Evolutionary conservation across 495 filamentous ascomycete species (phyloP).

Genomic region (Hypoxylon perforatum): DNA sequence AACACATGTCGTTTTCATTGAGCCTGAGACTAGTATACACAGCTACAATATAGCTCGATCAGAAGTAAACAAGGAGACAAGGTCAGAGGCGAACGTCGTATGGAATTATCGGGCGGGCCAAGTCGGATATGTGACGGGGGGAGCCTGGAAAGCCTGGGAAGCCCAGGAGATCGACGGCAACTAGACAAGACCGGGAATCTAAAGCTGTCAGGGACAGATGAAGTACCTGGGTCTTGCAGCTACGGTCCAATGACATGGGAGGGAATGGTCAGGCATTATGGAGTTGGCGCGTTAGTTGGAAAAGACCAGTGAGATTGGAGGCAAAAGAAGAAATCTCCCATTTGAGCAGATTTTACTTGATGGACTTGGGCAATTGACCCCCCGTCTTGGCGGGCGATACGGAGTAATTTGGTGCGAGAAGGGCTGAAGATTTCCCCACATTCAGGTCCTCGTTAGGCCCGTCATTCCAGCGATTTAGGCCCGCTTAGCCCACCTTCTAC

Average conservation of each 20-base stretch:
- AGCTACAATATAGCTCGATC: background rate
- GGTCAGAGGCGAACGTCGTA: conserved; percentile 3
- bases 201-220: conserved; percentile 39
- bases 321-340: conserved; percentile 10
- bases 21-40: conserved; percentile 29
- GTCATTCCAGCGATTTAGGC: conserved; percentile 32
- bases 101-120: conserved; percentile 21
- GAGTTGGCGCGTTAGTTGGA: conserved; percentile 6
- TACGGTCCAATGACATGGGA: conserved; percentile 23
- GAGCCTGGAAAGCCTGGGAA: too few relatives aligned
- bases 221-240: conserved; percentile 26
- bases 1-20: conserved; percentile 8
- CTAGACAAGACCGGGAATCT: conserved; percentile 25
- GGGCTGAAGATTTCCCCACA: conserved; percentile 31
- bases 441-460: conserved; percentile 24
- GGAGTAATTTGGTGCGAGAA: conserved; percentile 36
- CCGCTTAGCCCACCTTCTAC: conserved; percentile 18
- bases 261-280: conserved; percentile 34
- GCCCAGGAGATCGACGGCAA: conserved; percentile 29
- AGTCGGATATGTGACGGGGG: conserved; percentile 34
- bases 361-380: conserved; percentile 20
- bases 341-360: conserved; percentile 33
- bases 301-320: conserved; percentile 26
- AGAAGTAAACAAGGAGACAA: conserved; percentile 10
- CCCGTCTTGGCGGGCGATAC: conserved; percentile 38